Conservation (phyloP, 1,284 basidiomycete species). For the Austropuccinia psidii region DNA sequence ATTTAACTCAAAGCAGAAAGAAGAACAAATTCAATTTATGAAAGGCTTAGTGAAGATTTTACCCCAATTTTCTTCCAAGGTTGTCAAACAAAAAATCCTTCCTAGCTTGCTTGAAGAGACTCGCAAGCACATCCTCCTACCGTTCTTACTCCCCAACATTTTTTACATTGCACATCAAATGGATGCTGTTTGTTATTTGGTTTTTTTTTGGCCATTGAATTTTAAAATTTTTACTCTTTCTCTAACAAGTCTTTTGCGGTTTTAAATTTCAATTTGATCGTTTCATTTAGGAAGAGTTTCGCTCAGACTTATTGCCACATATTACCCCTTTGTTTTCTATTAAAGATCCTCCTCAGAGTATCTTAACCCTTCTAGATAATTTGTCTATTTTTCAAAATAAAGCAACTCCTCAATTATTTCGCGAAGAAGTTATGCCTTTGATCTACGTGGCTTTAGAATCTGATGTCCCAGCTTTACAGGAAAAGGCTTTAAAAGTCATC, state of each 20-base stretch:
- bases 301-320: constrained; percentile 69
- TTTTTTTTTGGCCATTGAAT: neutral
- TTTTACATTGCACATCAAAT: constrained; percentile 78
- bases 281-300: constrained; percentile 63
- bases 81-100: constrained; percentile 82
- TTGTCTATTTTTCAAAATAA: constrained; percentile 79
- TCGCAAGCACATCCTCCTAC: constrained; percentile 66
- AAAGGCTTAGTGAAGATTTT: constrained; percentile 56
- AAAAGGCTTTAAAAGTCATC: constrained; percentile 74
- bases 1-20: constrained; percentile 84
- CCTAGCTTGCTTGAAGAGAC: constrained; percentile 90
- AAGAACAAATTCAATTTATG: constrained; percentile 86
- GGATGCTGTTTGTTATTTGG: constrained; percentile 48
- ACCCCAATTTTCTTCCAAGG: constrained; percentile 74
- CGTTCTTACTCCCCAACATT: constrained; percentile 97
- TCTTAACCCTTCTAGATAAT: constrained; percentile 76
- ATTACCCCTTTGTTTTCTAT: constrained; percentile 81
- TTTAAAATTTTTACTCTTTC: constrained; percentile 31
- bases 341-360: constrained; percentile 94
- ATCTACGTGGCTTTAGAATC: constrained; percentile 92
- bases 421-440: constrained; percentile 85
- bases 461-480: constrained; percentile 83
- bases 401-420: constrained; percentile 74
- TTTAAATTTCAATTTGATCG: neutral
- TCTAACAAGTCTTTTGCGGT: neutral